Base-by-base conservation (phyloP, 306 rosid species). In the Cucurbita pepo region DNA sequence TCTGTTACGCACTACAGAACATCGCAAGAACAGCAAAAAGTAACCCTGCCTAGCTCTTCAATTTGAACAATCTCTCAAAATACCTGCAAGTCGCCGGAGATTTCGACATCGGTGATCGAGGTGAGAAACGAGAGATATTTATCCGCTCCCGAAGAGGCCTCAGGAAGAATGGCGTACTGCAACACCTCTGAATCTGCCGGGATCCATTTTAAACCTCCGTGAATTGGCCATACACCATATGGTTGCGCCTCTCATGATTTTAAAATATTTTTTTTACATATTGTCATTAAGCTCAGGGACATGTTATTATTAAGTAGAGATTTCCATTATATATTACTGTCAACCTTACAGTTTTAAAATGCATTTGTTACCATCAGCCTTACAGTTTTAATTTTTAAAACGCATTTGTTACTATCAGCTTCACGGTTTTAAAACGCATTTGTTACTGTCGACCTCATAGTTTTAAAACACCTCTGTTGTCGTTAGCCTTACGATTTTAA, bases 141-240 rank as follows among this genome's bases (percentile, higher is more conserved):
- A 73, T 91, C 97, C 50, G 97, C 98, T 25, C 97, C 98, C 55
- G 90, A 78, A 77, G 98, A 84, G 77, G 93, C 91, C 82, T 94
- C 98, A 1, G 96, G 98, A 44, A 90, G 87, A 77, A 94, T 74
- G 9, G 90, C 97, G 43, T 69, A 84, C 78, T 84, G 92, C 85
- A 94, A 82, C 3, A 89, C 91, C 44, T 86, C 77, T 69, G 70
- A 22, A 94, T 94, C 89, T 94, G 97, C 78, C 89, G 88, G 3
- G 96, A 89, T 81, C 99, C 97, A 94, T 94, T 81, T 91, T 90
- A 58, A 94, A 95, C 82, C 99, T 82, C 61, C 89, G 77, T 0
- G 99, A 94, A 76, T 89, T 89, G 0, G 97, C 97, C 97, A 94
- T 94, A 81, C 95, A 91, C 85, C 77, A 82, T 18, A 87, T 70